Percentiles rank a stretch among this genome's conserved stretches.
phyloP scores from a whole-genome alignment of 2,329 filamentous ascomycete genomes.

The Gnomoniopsis smithogilvyi region DNA sequence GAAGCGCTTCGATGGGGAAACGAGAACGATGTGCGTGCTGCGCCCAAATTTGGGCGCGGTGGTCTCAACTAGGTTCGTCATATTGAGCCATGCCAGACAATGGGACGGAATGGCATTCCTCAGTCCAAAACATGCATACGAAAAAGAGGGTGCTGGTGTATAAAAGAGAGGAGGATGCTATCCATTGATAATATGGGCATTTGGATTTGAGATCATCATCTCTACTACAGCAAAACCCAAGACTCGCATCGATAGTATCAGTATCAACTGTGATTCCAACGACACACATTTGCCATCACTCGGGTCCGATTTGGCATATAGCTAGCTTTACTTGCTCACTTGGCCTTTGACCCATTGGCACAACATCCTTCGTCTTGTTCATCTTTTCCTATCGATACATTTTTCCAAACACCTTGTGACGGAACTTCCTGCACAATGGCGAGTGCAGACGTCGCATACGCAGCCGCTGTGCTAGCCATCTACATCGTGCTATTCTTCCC shows the following conservation, averaged over 20 bases:
- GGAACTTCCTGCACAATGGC: background rate
- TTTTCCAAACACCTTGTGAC: background rate
- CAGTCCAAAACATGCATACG: no score
- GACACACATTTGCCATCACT: no score
- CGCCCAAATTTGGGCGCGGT: background rate
- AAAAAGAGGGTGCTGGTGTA: background rate
- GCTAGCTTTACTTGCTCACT: no score
- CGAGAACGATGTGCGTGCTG: background rate
- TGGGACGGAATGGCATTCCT: background rate
- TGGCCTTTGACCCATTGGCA: no score
- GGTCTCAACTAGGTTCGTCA: background rate
- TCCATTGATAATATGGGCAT: no score
- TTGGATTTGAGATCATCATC: no score
- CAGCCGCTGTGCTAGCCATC: conserved; percentile 30
- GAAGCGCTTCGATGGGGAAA: background rate
- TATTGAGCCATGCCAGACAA: background rate
- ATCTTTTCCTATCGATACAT: background rate
- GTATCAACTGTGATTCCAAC: no score
- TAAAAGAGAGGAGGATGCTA: no score
- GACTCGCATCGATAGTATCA: no score
- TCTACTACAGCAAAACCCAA: no score
- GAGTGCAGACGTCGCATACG: conserved; percentile 12
- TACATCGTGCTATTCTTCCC: conserved; percentile 31
- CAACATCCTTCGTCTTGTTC: background rate
- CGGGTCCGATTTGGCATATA: no score